phyloP scores from a whole-genome alignment of 208 protist genomes.

The Acanthamoeba triangularis region DNA sequence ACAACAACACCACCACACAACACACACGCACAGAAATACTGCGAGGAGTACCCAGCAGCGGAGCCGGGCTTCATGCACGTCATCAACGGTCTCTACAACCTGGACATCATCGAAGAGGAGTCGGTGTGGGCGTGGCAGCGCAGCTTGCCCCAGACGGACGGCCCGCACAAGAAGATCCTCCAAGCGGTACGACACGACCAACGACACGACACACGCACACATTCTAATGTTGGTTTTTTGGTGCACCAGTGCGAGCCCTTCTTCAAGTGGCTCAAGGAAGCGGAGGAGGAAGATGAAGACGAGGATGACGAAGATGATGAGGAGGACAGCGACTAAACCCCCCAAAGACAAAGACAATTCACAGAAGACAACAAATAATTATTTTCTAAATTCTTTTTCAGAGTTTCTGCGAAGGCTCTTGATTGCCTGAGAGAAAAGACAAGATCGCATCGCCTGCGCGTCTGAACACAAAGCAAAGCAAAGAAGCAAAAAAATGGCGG shows the following conservation, averaged over 20 bases:
- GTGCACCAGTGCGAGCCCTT: not conserved
- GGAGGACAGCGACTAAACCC: not conserved
- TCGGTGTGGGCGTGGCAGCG: conserved; percentile 13
- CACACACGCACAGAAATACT: conserved; percentile 24
- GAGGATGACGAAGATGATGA: not conserved
- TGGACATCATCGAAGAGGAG: conserved; percentile 65
- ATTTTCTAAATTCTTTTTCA: conserved; percentile 3
- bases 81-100: conserved; percentile 37
- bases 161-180: not conserved
- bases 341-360: not conserved
- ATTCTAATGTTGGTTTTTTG: not conserved
- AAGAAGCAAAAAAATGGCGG: not conserved
- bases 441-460: not conserved
- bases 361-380: not conserved
- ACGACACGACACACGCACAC: too few species aligned
- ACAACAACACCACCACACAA: not conserved
- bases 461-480: not conserved
- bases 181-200: not conserved
- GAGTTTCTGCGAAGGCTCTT: not conserved
- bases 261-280: conserved; percentile 41
- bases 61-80: conserved; percentile 13
- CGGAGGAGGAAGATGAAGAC: conserved; percentile 12
- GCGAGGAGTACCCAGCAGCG: conserved; percentile 12
- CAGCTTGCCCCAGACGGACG: not conserved
- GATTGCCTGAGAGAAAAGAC: not conserved